Conservation (phyloP, 2,329 filamentous ascomycete genomes). For the Ascochyta lentis region DNA sequence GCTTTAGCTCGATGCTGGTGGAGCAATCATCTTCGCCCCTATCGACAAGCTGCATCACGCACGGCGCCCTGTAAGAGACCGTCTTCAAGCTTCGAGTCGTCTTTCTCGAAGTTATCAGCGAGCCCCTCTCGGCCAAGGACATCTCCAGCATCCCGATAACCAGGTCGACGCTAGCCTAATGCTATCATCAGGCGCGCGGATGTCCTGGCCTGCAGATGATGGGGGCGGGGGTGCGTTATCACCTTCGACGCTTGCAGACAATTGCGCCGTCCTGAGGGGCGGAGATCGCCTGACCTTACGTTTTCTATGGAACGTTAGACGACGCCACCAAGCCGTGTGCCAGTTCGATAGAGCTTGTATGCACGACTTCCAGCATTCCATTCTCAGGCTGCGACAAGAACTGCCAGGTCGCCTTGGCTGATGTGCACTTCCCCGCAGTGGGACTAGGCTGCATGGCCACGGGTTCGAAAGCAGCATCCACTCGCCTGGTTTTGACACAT, state of each 20-base stretch:
- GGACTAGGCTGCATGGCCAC: constrained; percentile 9
- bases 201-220: constrained; percentile 24
- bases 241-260: constrained; percentile 23
- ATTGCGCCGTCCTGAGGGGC: constrained; percentile 22
- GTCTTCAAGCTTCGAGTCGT: constrained; percentile 21
- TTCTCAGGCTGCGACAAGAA: neutral
- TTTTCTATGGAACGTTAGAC: neutral
- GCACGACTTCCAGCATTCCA: constrained; percentile 9
- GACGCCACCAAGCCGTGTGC: constrained; percentile 11
- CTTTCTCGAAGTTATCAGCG: constrained; percentile 26
- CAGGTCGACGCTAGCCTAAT: constrained; percentile 31
- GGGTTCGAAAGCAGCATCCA: constrained; percentile 5
- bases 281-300: constrained; percentile 34
- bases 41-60: constrained; percentile 19
- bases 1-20: constrained; percentile 18
- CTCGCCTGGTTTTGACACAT: constrained; percentile 15
- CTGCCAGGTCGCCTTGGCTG: constrained; percentile 10
- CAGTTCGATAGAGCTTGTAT: constrained; percentile 17
- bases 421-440: constrained; percentile 17
- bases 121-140: constrained; percentile 3
- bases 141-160: constrained; percentile 31
- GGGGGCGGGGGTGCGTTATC: constrained; percentile 25
- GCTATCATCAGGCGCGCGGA: constrained; percentile 22
- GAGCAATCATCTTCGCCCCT: constrained; percentile 19
- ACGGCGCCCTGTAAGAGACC: constrained; percentile 19